Evolutionary conservation across 352 stramenopile species (phyloP), one percentile per base, ranked within the genome.

Genomic region (Phytopythium aichiense): DNA sequence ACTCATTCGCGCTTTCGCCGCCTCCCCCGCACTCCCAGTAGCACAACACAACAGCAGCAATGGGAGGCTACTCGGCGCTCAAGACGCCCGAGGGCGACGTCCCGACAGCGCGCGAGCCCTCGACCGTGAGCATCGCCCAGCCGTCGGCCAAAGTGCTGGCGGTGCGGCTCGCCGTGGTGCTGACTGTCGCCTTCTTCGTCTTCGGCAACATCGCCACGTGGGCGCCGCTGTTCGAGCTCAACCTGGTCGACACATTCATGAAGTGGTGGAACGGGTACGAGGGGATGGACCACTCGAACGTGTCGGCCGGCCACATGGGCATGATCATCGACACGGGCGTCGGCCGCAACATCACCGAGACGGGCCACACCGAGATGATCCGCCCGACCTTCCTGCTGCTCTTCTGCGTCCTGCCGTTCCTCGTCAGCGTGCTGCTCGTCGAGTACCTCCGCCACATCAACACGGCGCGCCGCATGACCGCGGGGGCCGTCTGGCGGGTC

Each of bases 331-430:
- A 84, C 64, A 87, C 76, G 60, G 73, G 73, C 18, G 54, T 76
- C 25, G 68, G 69, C 28, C 77, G 77, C 40, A 77, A 87, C 65
- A 82, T 84, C 71, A 80, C 69, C 7, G 61, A 74, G 65, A 72
- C 59, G n/a, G 74, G 76, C 43, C 78, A 88, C 73, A 84, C 71
- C 8, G 82, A 91, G 65, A 87, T 91, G 72, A 67, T 88, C 43
- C 72, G 70, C 4, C 76, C 76, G 48, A 91, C 79, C 16, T 91
- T 84, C 62, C 69, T 91, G 49, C 71, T 88, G 35, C 68, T 91
- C 54, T 88, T 85, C 60, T 81, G 76, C 65, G 77, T 89, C 35
- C 30, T 88, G 20, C 82, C 82, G 2, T 78, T 92, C 66, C 55
- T 88, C 55, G 25, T 81, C 49, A 75, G 74, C 49, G 61, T 87